Conservation (phyloP, 106 monocot genomes). For the Acorus calamus region DNA sequence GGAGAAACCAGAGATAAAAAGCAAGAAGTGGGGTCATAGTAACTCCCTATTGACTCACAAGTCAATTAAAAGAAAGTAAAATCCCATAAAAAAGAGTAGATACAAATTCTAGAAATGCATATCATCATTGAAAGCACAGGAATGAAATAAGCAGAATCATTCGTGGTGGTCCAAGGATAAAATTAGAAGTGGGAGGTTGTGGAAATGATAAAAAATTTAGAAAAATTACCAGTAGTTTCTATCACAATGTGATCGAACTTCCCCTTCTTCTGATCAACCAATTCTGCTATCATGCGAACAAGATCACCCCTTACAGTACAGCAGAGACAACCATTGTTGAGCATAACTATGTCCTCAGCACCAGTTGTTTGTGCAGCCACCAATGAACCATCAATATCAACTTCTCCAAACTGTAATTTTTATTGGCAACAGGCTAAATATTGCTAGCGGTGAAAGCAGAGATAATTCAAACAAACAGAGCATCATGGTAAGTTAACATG, state of each 20-base stretch:
- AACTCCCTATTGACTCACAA: neutral
- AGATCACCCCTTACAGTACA: constrained; percentile 98
- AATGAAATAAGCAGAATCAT: too few species aligned
- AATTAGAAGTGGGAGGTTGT: too few species aligned
- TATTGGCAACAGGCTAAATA: neutral
- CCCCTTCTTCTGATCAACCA: constrained; percentile 83
- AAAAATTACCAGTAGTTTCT: constrained; percentile 81
- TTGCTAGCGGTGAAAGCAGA: neutral
- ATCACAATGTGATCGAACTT: constrained; percentile 96
- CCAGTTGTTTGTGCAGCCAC: constrained; percentile 83
- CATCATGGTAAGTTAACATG: neutral
- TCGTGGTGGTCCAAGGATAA: too few species aligned
- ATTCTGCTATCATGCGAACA: constrained; percentile 86
- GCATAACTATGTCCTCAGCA: constrained; percentile 92
- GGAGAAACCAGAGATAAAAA: constrained; percentile 8
- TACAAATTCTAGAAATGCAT: too few species aligned
- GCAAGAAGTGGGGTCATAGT: neutral
- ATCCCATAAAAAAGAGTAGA: too few species aligned
- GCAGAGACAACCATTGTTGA: constrained; percentile 97
- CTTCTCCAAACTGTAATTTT: constrained; percentile 72
- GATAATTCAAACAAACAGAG: neutral
- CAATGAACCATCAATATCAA: constrained; percentile 94
- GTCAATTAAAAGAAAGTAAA: neutral
- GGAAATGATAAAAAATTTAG: neutral
- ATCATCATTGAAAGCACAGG: too few species aligned